Evolutionary conservation across 2,329 filamentous ascomycete genomes (phyloP), one percentile per base, ranked within the genome.

Genomic region (Cyclaneusma minus): DNA sequence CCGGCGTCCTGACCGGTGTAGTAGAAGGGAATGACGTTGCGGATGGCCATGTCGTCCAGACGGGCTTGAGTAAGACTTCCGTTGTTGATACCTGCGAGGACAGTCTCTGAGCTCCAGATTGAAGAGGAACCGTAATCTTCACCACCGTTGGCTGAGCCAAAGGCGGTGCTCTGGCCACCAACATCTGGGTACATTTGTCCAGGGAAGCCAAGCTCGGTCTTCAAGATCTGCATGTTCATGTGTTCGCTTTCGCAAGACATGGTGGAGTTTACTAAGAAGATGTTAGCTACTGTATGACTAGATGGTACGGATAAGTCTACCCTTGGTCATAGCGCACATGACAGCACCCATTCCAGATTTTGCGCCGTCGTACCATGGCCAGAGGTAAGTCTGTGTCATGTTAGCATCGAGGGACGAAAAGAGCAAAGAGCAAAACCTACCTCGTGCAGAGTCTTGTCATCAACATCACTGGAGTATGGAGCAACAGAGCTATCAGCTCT

Each of bases 291-390:
- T 10, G 13, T 10, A 7, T 21, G 20, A 4, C 4, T 10, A 21
- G 4, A 21, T 21, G 20, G 20, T 21, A 10, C 7, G n/a, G 20
- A 21, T 4, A 21, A n/a, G 13, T 21, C n/a, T n/a, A n/a, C n/a
- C n/a, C n/a, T n/a, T n/a, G n/a, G n/a, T n/a, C 37, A 40, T 40
- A 24, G 29, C 36, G 30, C 39, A 45, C 42, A 45, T 45, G 21
- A 32, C 34, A 4, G 32, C 35, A 4, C 30, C 33, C 9, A 38
- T 27, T 3, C 40, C 42, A 5, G 25, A 29, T 21, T 35, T 29
- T 10, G 40, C 24, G 3, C 29, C 30, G 22, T 45, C 37, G 16
- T 32, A 32, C 14, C 34, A 45, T 1, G 42, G 40, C 29, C 35
- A 39, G 1, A 42, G 19, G 25, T 45, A 44, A 4, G n/a, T n/a